These are phyloP conservation scores for Phenoliferia sp. DNA, from an alignment of 1,284 basidiomycete species.

Conservation along the genomic window DNA sequence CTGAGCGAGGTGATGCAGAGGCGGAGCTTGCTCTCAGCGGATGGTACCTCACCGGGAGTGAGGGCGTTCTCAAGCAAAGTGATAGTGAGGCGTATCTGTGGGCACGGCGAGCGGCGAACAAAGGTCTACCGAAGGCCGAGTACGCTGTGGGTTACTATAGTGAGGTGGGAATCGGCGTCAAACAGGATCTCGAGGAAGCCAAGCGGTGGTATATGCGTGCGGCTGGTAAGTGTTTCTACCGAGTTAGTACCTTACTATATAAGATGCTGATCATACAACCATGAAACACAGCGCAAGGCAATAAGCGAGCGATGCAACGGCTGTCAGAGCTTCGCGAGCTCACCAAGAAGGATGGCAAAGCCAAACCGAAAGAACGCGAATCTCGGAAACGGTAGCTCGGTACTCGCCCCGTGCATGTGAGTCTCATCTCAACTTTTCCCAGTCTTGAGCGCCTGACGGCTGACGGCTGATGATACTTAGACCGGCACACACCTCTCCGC, in stretches of 20 bases:
- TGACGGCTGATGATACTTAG: background rate
- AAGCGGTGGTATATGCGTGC: slow-evolving; percentile 99
- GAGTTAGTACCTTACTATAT: too few relatives aligned
- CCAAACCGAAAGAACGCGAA: background rate
- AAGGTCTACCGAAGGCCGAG: slow-evolving; percentile 48
- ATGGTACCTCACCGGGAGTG: slow-evolving; percentile 70
- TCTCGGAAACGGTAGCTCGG: background rate
- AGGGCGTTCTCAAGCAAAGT: slow-evolving; percentile 93
- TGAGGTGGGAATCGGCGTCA: slow-evolving; percentile 95
- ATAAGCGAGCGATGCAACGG: slow-evolving; percentile 89
- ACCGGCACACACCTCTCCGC: background rate
- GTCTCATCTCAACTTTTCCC: background rate
- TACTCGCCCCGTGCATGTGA: background rate
- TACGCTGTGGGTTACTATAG: slow-evolving; percentile 94
- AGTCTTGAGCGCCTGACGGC: background rate
- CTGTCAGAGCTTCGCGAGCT: slow-evolving; percentile 64
- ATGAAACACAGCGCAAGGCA: slow-evolving; percentile 69
- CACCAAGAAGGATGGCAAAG: slow-evolving; percentile 37
- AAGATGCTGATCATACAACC: background rate
- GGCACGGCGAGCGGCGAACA: slow-evolving; percentile 46
- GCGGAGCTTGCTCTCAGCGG: slow-evolving; percentile 86
- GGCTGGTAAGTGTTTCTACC: slow-evolving; percentile 60
- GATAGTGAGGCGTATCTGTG: slow-evolving; percentile 87
- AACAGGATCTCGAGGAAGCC: slow-evolving; percentile 90
- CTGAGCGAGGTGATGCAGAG: slow-evolving; percentile 79